Evolutionary conservation across 2,329 filamentous ascomycete species (phyloP), one percentile per base, ranked within the genome.

Genomic region (Lecanoromycetidae sp.): DNA sequence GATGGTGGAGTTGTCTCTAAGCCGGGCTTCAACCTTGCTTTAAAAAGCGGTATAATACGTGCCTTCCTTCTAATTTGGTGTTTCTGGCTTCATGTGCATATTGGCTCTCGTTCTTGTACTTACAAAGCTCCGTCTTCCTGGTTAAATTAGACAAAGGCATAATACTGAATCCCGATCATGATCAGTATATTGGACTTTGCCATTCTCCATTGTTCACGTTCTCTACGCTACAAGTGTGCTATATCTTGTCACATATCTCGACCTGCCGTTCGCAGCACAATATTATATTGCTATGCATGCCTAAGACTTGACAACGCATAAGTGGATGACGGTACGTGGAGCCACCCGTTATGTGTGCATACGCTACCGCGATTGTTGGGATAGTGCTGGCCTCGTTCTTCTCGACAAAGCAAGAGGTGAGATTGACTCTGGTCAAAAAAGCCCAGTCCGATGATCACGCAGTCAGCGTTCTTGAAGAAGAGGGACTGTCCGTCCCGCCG

Each of bases 41-140:
- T 30, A 17, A 42, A 46, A 45, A 45, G 43, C 36, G 37, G 42
- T 35, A 35, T 30, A 19, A 29, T 15, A 40, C 17, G 27, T 46
- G 42, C 48, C 27, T 46, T 37, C 23, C 23, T 43, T 38, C 38
- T 35, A 27, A 32, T 36, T 38, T 17, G 43, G 44, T 41, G 48
- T 46, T 46, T 15, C 19, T 33, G 48, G 48, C 19, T 44, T 23
- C 30, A 46, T 45, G 42, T 50, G 17, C 37, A 41, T 50, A 45
- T 37, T 42, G 37, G 38, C 45, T 42, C 38, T 42, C 29, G 19
- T 41, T 25, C 30, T 26, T 41, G 38, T 47, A 41, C 36, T 25
- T 25, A 27, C 12, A 39, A 30, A 29, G 36, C 38, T 44, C 10
- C 39, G 22, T 34, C 12, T 22, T 38, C 29, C 33, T 33, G 34